Conservation (phyloP, 148 eudicot genomes). For the Rhododendron ferrugineum region DNA sequence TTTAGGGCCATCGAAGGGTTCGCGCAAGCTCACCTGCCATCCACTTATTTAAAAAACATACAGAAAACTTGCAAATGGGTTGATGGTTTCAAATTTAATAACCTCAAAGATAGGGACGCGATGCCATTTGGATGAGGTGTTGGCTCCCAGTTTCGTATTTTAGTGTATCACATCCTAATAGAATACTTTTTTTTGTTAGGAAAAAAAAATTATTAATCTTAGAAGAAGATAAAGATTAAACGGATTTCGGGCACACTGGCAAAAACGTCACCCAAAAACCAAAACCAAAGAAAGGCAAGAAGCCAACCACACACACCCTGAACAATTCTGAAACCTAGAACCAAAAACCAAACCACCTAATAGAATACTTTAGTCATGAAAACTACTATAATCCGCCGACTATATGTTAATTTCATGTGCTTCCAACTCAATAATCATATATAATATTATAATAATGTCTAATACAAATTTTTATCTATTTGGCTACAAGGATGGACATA, state of each 20-base stretch:
- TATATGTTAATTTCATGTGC: neutral
- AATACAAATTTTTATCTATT: neutral
- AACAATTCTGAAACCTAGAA: too few species aligned
- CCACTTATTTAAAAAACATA: neutral
- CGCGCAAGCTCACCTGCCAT: neutral
- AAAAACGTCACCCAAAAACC: too few species aligned
- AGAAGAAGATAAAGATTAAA: too few species aligned
- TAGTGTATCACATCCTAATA: too few species aligned
- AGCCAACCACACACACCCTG: too few species aligned
- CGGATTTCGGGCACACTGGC: rapidly evolving
- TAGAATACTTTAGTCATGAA: neutral
- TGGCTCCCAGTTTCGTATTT: neutral
- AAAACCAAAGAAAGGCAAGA: too few species aligned
- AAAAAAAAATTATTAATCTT: too few species aligned
- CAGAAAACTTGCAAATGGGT: neutral
- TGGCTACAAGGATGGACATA: neutral
- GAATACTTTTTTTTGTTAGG: too few species aligned
- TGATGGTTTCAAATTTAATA: neutral
- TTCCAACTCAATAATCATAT: neutral
- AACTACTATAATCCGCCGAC: neutral
- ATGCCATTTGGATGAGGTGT: neutral
- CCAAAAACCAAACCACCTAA: too few species aligned
- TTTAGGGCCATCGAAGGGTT: too few species aligned
- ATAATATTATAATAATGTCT: neutral
- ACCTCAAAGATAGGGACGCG: neutral